These are phyloP conservation scores for Coniella vitis DNA, from an alignment of 2,329 filamentous ascomycete species.

Conservation along the genomic window DNA sequence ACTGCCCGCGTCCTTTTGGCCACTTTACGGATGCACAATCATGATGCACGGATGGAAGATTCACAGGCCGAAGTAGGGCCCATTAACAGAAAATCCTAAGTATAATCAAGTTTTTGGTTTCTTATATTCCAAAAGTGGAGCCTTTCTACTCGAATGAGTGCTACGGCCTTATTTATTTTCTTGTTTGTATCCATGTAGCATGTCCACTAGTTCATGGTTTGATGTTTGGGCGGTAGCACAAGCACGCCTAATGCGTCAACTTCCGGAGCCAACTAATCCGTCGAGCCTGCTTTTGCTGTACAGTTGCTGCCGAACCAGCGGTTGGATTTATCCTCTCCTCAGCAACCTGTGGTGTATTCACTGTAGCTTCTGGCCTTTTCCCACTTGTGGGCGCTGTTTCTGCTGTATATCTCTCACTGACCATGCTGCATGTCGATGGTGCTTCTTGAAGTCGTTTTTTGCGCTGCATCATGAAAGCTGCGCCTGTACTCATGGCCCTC, in stretches of 20 bases:
- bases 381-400: not conserved
- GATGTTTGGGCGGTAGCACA: not conserved
- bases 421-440: not conserved
- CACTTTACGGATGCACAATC: too few relatives aligned
- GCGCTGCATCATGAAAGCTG: slow-evolving; percentile 40
- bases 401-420: not conserved
- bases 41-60: too few relatives aligned
- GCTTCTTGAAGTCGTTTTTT: slow-evolving; percentile 22
- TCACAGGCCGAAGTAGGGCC: too few relatives aligned
- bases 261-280: slow-evolving; percentile 16
- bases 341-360: not conserved
- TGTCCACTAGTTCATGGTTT: too few relatives aligned
- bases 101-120: too few relatives aligned
- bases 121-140: too few relatives aligned
- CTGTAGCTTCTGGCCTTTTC: not conserved
- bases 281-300: slow-evolving; percentile 10
- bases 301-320: not conserved
- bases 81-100: too few relatives aligned
- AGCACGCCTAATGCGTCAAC: slow-evolving; percentile 14
- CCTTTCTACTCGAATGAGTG: too few relatives aligned
- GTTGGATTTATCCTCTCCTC: not conserved
- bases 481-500: slow-evolving; percentile 39
- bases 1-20: too few relatives aligned
- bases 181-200: too few relatives aligned
- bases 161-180: too few relatives aligned